These are phyloP conservation scores for Periconia digitata DNA, from an alignment of 2,329 filamentous ascomycete species.

Conservation along the genomic window DNA sequence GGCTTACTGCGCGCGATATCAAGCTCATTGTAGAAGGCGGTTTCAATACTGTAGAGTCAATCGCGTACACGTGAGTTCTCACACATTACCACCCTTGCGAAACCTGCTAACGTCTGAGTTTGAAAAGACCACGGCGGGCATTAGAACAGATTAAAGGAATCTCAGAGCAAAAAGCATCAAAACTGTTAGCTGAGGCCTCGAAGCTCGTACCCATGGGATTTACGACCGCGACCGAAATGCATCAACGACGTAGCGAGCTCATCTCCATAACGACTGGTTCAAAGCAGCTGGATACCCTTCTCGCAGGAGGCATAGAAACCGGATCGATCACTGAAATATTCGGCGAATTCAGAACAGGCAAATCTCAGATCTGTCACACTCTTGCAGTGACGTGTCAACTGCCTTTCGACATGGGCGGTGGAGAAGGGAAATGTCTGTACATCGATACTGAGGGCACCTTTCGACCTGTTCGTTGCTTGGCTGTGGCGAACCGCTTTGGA, in stretches of 20 bases:
- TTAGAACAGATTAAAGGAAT: slow-evolving; percentile 97
- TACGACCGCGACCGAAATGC: slow-evolving; percentile 98
- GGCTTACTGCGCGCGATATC: slow-evolving; percentile 92
- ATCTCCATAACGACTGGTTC: slow-evolving; percentile 98
- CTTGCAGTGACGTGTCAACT: slow-evolving; percentile 97
- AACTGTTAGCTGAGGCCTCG: slow-evolving; percentile 89
- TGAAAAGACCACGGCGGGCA: slow-evolving; percentile 64
- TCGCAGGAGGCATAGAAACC: slow-evolving; percentile 93
- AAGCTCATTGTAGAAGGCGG: slow-evolving; percentile 90
- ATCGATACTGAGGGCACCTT: slow-evolving; percentile 99
- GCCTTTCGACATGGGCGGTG: slow-evolving; percentile 98
- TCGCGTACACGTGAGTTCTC: slow-evolving; percentile 78
- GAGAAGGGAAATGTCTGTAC: slow-evolving; percentile 96
- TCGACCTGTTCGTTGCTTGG: slow-evolving; percentile 80
- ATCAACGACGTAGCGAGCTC: slow-evolving; percentile 90
- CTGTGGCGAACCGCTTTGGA: slow-evolving; percentile 91
- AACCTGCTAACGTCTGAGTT: slow-evolving; percentile 24
- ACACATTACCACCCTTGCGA: neutral
- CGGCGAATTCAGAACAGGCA: slow-evolving; percentile 95
- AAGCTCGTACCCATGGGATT: slow-evolving; percentile 99
- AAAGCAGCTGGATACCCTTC: slow-evolving; percentile 91
- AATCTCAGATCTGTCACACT: slow-evolving; percentile 98
- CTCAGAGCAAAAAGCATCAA: slow-evolving; percentile 92
- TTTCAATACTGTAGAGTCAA: slow-evolving; percentile 91
- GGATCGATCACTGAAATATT: slow-evolving; percentile 98